Conservation (phyloP, 495 filamentous ascomycete genomes). For the Hapsidospora chrysogenum region DNA sequence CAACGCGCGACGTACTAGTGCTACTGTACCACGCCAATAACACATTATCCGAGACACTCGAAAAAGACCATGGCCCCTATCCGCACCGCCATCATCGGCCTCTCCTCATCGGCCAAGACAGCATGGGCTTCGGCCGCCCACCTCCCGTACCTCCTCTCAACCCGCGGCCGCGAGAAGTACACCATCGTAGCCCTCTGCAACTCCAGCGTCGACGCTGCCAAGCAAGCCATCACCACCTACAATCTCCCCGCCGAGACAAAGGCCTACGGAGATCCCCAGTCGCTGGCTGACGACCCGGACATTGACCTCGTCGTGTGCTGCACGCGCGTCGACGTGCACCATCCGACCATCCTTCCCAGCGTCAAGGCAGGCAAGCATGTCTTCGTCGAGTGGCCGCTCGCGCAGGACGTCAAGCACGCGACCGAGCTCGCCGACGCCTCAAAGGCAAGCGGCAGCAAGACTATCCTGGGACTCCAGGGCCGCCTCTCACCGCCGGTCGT, state of each 20-base stretch:
- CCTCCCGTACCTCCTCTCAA: conserved; percentile 35
- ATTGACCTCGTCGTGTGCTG: conserved; percentile 41
- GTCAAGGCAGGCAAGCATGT: conserved; percentile 39
- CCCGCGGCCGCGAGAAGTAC: conserved; percentile 22
- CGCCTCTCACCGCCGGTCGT: conserved; percentile 20
- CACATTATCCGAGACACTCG: too few species aligned
- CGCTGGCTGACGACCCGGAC: conserved; percentile 24
- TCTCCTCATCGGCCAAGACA: conserved; percentile 26
- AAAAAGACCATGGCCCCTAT: conserved; percentile 34
- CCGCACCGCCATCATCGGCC: conserved; percentile 40
- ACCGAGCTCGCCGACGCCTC: conserved; percentile 24
- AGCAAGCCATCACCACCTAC: conserved; percentile 28
- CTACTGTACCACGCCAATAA: too few species aligned
- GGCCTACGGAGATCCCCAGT: conserved; percentile 33
- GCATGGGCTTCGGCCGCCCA: conserved; percentile 40
- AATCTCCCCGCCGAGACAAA: conserved; percentile 23
- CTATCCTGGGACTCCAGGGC: conserved; percentile 36
- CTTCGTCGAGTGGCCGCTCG: conserved; percentile 43
- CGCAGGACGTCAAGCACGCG: conserved; percentile 15
- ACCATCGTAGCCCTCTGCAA: conserved; percentile 43
- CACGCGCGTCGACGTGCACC: conserved; percentile 39
- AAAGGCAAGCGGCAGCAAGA: conserved; percentile 18
- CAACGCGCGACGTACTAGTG: too few species aligned
- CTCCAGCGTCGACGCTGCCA: conserved; percentile 29
- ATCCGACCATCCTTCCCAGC: conserved; percentile 16